Evolutionary conservation across 495 filamentous ascomycete genomes (phyloP), one percentile per base, ranked within the genome.

Genomic region (Lepidopterella palustris): DNA sequence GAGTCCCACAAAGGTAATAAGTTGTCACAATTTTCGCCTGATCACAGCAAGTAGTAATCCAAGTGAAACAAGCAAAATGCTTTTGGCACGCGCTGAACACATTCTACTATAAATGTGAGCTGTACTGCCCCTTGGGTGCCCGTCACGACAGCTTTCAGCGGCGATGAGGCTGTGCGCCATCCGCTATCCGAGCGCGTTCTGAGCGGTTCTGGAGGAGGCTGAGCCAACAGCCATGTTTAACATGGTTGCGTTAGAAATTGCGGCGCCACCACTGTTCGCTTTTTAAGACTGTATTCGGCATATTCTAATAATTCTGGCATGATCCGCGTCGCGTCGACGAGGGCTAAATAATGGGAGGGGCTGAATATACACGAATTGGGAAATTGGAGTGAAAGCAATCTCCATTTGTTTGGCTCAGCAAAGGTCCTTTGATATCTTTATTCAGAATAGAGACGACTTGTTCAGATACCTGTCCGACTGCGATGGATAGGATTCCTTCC

Each of bases 191-290:
- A n/a, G n/a, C n/a, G n/a, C n/a, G 24, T 15, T 10, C 47, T 15
- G 21, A 25, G 25, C n/a, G 59, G 56, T 28, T 51, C 31, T 23
- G n/a, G 45, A 47, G 5, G n/a, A 25, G 39, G 48, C 31, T 42
- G 27, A 53, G 54, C 27, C 18, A 15, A 27, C 18, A 47, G 23
- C 47, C 51, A 51, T 47, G 31, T 50, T 54, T 39, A 50, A 50
- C 55, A 49, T 49, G 40, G 45, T 23, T 23, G 20, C 25, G 15
- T 53, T 45, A 48, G 45, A 54, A 47, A 55, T 53, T 58, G 59
- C 21, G 23, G 20, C 26, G 48, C 11, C 29, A 23, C 45, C 40
- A 45, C 45, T 23, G 25, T n/a, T 62, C 53, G 59, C 53, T 51
- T 50, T 57, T 15, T 11, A n/a, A 2, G 23, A 40, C 59, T 29